Conservation (phyloP, 202 grass and related monocot species). For the Thinopyrum obtusiflorum region DNA sequence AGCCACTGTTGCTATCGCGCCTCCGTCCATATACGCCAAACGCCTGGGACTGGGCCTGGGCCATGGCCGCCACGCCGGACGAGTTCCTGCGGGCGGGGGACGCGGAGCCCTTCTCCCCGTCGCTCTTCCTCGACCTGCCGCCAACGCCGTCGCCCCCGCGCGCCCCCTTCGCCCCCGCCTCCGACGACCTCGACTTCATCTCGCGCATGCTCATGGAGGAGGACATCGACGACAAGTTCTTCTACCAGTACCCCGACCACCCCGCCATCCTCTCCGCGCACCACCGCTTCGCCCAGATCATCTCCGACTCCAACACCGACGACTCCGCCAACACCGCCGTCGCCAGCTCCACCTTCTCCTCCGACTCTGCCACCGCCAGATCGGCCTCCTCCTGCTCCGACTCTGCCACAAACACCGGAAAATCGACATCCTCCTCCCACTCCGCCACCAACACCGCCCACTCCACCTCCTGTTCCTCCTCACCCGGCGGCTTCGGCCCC, state of each 20-base stretch:
- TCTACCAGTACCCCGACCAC: constrained; percentile 47
- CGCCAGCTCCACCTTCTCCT: not conserved
- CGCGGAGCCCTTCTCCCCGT: constrained; percentile 39
- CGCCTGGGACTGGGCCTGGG: not conserved
- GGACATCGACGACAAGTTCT: constrained; percentile 57
- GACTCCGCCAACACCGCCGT: not conserved
- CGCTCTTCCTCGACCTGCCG: constrained; percentile 47
- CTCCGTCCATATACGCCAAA: not conserved
- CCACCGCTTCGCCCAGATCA: constrained; percentile 40
- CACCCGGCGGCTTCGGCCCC: not conserved
- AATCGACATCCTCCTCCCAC: not conserved
- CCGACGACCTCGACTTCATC: constrained; percentile 69
- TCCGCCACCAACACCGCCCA: not conserved
- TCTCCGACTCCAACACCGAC: constrained; percentile 17
- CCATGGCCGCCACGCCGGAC: constrained; percentile 44
- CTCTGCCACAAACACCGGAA: not conserved
- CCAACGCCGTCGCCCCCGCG: constrained; percentile 19
- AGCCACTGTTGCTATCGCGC: not conserved
- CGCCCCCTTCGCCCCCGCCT: not conserved
- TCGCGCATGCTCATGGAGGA: constrained; percentile 79
- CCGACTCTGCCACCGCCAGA: not conserved
- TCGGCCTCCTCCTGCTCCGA: constrained; percentile 1
- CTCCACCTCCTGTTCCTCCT: not conserved
- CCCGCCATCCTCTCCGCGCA: constrained; percentile 27
- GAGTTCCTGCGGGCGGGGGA: constrained; percentile 17